Base-by-base conservation (phyloP, 192 early-diverging fungal genomes). In the Gryganskiella cystojenkinii region DNA sequence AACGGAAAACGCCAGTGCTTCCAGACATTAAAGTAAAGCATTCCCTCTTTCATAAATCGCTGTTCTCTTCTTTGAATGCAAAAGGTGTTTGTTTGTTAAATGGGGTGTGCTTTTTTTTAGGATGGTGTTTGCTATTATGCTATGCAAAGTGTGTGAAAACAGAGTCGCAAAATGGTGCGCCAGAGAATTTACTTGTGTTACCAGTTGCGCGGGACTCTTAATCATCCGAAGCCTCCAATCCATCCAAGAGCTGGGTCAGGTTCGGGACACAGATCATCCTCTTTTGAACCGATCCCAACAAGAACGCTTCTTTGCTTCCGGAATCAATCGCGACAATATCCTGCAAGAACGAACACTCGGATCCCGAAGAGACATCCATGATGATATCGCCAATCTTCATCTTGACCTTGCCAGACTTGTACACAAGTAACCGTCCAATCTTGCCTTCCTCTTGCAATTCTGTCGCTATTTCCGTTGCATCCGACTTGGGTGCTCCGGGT, bases 371-470 rank as follows among this genome's bases (percentile, higher is more conserved):
- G 28, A 88, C 84, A 37, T 91, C 90, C 65, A 90, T 74, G 3
- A 85, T 43, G n/a, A 91, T 70, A 35, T 84, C 78, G n/a, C 89
- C 90, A 45, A 91, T 56, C 55, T 84, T 80, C 61, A 91, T 63
- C 79, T 88, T 88, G 74, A 90, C 87, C 64, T 89, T 88, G 7
- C 89, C 90, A 37, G 84, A 86, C 80, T 88, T 87, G 65, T 87
- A 90, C 0, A 91, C 73, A 10, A 90, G 35, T 56, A 91, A 37
- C 61, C 83, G 83, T 13, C 90, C 90, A 56, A 90, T 82, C 46
- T 75, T 61, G n/a, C 90, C 90, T 31, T 88, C 85, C 33, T 71
- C 70, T 51, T 75, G 40, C 14, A 79, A 34, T 51, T 86, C 51
- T 45, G 64, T 34, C 19, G 53, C 62, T 24, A 51, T 22, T 40